These are phyloP conservation scores for Lachancea fermentati DNA, from an alignment of 805 yeast species.

Conservation along the genomic window DNA sequence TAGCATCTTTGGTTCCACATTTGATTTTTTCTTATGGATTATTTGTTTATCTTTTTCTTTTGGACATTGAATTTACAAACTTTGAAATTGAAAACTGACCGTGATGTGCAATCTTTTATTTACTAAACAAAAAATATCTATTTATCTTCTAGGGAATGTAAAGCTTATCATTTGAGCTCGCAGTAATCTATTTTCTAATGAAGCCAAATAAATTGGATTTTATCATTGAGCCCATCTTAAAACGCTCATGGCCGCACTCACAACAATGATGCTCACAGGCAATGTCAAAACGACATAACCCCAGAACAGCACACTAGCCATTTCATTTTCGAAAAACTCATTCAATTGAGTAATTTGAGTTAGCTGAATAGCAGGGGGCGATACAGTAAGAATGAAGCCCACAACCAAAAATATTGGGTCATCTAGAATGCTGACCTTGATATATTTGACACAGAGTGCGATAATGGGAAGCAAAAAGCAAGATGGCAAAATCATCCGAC, in stretches of 20 bases:
- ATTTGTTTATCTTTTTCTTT: too few species aligned
- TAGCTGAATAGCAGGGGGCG: conserved; percentile 81
- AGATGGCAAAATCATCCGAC: conserved; percentile 77
- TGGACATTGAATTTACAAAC: too few species aligned
- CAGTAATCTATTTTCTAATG: not conserved
- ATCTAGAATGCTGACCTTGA: conserved; percentile 62
- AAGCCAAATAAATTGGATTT: too few species aligned
- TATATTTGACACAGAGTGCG: conserved; percentile 55
- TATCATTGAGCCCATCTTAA: conserved; percentile 36
- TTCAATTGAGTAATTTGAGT: conserved; percentile 77
- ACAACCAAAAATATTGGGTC: conserved; percentile 79
- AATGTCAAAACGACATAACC: conserved; percentile 72
- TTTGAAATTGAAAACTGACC: too few species aligned
- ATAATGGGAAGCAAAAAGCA: conserved; percentile 61
- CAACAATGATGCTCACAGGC: conserved; percentile 70
- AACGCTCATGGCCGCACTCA: conserved; percentile 54
- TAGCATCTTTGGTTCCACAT: too few species aligned
- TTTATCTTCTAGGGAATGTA: not conserved
- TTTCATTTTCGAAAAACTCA: conserved; percentile 69
- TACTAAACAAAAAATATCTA: not conserved
- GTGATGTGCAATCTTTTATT: not conserved
- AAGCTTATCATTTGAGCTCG: not conserved
- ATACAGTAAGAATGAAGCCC: conserved; percentile 64
- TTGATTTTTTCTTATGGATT: too few species aligned
- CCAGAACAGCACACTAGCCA: conserved; percentile 80